A percentile compares a stretch with the other conserved stretches of the same genome.
These are phyloP conservation scores for Leccinum ochraceum DNA, from an alignment of 768 basidiomycete species.

Conservation along the genomic window DNA sequence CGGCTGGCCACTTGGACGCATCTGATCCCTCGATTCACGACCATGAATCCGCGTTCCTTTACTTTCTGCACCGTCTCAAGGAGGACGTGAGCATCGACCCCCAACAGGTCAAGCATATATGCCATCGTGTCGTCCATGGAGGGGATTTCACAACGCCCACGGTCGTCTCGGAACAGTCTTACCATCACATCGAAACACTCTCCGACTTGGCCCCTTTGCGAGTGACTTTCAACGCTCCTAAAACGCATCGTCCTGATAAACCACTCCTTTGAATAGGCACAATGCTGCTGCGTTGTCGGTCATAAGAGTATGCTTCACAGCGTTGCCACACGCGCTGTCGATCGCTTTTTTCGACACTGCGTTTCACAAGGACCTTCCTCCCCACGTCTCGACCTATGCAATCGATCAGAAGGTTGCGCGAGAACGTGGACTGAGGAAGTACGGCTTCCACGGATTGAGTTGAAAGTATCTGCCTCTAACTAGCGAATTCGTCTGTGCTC, in stretches of 20 bases:
- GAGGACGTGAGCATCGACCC: slow-evolving; percentile 43
- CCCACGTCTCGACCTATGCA: slow-evolving; percentile 77
- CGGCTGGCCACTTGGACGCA: slow-evolving; percentile 22
- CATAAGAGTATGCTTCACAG: slow-evolving; percentile 58
- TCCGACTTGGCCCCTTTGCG: slow-evolving; percentile 82
- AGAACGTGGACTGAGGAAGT: slow-evolving; percentile 75
- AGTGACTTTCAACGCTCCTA: slow-evolving; percentile 29
- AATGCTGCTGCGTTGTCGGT: slow-evolving; percentile 63
- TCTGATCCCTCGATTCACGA: slow-evolving; percentile 43
- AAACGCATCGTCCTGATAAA: neutral
- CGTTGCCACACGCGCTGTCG: slow-evolving; percentile 66
- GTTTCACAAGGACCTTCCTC: slow-evolving; percentile 77
- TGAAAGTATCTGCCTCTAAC: slow-evolving; percentile 39
- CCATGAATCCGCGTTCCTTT: slow-evolving; percentile 62
- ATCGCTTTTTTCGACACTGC: slow-evolving; percentile 89
- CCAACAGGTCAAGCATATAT: slow-evolving; percentile 52
- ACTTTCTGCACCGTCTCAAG: slow-evolving; percentile 55
- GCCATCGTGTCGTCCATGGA: slow-evolving; percentile 86
- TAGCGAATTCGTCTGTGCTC: neutral
- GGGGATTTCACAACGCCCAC: slow-evolving; percentile 76
- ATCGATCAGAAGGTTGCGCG: slow-evolving; percentile 64
- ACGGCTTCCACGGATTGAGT: slow-evolving; percentile 89
- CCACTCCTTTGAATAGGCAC: slow-evolving; percentile 40
- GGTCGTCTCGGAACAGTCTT: slow-evolving; percentile 63
- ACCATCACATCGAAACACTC: slow-evolving; percentile 70